Base-by-base conservation (phyloP, 345 rosid genomes). In the Ricinus communis region DNA sequence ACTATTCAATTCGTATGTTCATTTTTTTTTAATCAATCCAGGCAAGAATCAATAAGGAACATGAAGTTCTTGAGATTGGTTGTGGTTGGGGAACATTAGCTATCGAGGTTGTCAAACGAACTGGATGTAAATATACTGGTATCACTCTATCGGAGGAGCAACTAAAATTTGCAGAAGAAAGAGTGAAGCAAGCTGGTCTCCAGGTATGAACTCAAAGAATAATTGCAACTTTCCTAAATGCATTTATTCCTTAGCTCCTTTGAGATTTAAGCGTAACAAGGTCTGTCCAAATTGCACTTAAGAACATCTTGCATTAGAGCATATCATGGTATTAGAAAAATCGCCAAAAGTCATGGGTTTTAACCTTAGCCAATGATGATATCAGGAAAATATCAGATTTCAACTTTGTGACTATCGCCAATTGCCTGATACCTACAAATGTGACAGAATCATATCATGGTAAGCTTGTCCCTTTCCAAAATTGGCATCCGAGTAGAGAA, bases 31-130 rank as follows among this genome's bases (percentile, higher is more conserved):
- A 31, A 58, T 15, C 5, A 41, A 68, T 70, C 16, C 40, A 88
- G 96, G 90, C 92, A 12, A 82, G 88, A 76, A 78, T 94, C 66
- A 75, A 66, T 43, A 85, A 83, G 68, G 54, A 75, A 6, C 90
- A 91, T 62, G 89, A 87, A 76, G 79, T 94, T 78, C 88, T 94
- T 7, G 97, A 94, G 74, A 88, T 94, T 51, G 98, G 98, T 33
- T 87, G 86, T 30, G 98, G 98, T 25, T 94, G 98, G 98, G 98
- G 98, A 75, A 79, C 90, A 55, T 83, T 91, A 24, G 98, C 96
- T 43, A 84, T 94, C 41, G 93, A 94, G 82, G 85, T 89, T 61
- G 98, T 94, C 64, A 85, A 76, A 83, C 82, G 80, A 83, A 94
- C 96, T 15, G 93, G 96, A 69, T 94, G 98, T 82, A 86, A 69